Percentiles rank a stretch among this genome's conserved stretches.
phyloP scores from a whole-genome alignment of 371 early-diverging fungal genomes.

The Mucor irregularis region DNA sequence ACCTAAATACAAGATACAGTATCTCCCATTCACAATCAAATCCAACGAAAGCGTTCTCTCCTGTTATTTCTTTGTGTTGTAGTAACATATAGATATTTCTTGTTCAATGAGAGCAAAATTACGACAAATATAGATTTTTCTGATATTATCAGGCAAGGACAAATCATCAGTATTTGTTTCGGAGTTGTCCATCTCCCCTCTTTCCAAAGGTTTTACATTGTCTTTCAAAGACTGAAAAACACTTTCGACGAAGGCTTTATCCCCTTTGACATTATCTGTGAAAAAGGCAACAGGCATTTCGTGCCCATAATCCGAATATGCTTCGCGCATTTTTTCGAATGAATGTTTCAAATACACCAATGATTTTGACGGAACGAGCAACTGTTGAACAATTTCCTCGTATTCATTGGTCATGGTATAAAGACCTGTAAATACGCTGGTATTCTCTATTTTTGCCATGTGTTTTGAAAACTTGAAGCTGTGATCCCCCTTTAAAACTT shows the following conservation, averaged over 20 bases:
- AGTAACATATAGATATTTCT: too few relatives aligned
- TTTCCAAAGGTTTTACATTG: not conserved
- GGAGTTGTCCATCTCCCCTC: too few relatives aligned
- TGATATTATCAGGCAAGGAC: too few relatives aligned
- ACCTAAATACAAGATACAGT: too few relatives aligned
- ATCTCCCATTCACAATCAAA: too few relatives aligned
- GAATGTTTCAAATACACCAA: not conserved
- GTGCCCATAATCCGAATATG: not conserved
- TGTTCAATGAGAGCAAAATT: too few relatives aligned
- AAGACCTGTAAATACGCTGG: not conserved
- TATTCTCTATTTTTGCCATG: not conserved
- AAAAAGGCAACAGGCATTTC: not conserved
- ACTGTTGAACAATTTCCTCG: not conserved
- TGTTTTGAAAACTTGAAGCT: slow-evolving; percentile 3
- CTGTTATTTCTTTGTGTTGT: too few relatives aligned
- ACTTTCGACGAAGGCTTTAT: not conserved
- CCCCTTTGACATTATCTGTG: not conserved
- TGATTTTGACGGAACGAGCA: not conserved
- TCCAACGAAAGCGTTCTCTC: too few relatives aligned
- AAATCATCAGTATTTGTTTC: too few relatives aligned
- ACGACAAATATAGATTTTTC: too few relatives aligned
- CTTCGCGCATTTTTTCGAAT: slow-evolving; percentile 1
- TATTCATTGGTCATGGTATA: not conserved
- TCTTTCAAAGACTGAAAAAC: not conserved
- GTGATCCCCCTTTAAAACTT: not conserved